These are phyloP conservation scores for Aspergillus ibericus DNA, from an alignment of 2,329 filamentous ascomycete genomes.

Conservation along the genomic window DNA sequence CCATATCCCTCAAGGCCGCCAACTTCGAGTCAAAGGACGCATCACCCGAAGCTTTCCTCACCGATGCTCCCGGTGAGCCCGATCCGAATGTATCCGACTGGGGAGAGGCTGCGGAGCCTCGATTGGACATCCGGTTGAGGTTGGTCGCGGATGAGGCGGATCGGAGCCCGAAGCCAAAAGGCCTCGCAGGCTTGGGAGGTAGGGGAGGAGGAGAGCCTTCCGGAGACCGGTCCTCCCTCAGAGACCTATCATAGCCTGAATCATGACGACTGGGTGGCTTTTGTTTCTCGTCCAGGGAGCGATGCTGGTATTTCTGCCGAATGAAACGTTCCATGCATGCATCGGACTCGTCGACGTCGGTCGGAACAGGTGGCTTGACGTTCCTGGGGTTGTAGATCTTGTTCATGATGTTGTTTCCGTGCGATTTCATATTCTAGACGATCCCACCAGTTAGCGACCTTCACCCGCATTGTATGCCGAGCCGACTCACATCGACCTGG, in stretches of 20 bases:
- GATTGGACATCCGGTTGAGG: conserved; percentile 57
- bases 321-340: conserved; percentile 95
- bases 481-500: conserved; percentile 79
- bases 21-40: conserved; percentile 70
- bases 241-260: conserved; percentile 52
- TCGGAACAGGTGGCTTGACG: conserved; percentile 76
- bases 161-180: conserved; percentile 65
- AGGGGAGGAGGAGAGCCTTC: conserved; percentile 58
- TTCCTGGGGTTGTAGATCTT: conserved; percentile 85
- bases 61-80: not conserved
- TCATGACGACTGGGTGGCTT: conserved; percentile 53
- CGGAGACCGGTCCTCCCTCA: conserved; percentile 33
- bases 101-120: conserved; percentile 23
- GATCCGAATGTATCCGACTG: conserved; percentile 20
- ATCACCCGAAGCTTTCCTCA: conserved; percentile 20
- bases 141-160: conserved; percentile 71
- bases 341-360: conserved; percentile 90
- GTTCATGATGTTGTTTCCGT: conserved; percentile 84
- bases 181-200: conserved; percentile 60
- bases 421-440: conserved; percentile 82
- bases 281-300: conserved; percentile 51
- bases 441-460: not conserved
- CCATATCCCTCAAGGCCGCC: conserved; percentile 79
- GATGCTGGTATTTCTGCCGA: conserved; percentile 84
- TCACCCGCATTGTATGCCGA: not conserved